Evolutionary conservation across 2,329 filamentous ascomycete species (phyloP).

Genomic region (Beauveria australis): DNA sequence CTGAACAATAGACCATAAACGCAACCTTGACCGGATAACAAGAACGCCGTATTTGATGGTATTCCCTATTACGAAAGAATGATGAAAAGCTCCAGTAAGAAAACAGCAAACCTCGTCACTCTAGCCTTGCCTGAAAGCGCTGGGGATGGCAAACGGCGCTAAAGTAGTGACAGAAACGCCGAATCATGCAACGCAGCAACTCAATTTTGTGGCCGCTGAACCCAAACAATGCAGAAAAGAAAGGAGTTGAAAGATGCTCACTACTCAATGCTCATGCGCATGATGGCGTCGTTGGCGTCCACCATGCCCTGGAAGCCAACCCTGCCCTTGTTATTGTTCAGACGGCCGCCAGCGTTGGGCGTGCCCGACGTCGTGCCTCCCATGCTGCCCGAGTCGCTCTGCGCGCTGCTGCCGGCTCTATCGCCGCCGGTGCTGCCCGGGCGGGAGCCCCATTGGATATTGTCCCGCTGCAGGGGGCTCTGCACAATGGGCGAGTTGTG

Average conservation of each 20-base stretch:
- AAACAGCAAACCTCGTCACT: not conserved
- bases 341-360: conserved; percentile 29
- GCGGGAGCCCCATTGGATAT: conserved; percentile 62
- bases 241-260: not conserved
- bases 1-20: not conserved
- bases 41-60: conserved; percentile 2
- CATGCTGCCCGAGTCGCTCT: conserved; percentile 40
- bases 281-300: conserved; percentile 89
- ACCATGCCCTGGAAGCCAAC: conserved; percentile 88
- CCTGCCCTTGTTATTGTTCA: conserved; percentile 45
- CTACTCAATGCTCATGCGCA: conserved; percentile 95
- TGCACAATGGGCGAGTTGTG: conserved; percentile 86
- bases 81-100: not conserved
- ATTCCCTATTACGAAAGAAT: not conserved
- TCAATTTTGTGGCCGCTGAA: not conserved
- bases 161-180: not conserved
- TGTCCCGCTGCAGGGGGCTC: conserved; percentile 69
- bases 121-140: not conserved
- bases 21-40: not conserved
- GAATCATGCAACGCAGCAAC: conserved; percentile 7
- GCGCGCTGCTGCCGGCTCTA: conserved; percentile 42
- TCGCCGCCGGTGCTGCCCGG: conserved; percentile 54
- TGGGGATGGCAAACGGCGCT: not conserved
- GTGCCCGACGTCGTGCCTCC: conserved; percentile 23
- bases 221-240: not conserved